These are phyloP conservation scores for Cyberlindnera americana DNA, from an alignment of 805 yeast species.

Conservation along the genomic window DNA sequence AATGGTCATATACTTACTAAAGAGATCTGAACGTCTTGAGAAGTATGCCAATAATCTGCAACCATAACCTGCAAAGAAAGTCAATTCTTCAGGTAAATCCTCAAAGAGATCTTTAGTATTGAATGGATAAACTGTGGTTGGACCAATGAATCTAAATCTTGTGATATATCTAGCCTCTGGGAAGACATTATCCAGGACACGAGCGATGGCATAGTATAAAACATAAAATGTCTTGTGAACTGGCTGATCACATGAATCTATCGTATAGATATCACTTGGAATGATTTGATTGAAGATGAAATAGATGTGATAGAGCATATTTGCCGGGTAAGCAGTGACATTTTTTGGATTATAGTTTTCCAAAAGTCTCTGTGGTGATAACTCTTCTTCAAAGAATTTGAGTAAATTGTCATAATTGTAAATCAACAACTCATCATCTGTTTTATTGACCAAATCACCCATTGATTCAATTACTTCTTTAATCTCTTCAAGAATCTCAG, in stretches of 20 bases:
- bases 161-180: conserved; percentile 24
- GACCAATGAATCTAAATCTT: conserved; percentile 25
- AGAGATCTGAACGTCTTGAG: conserved; percentile 23
- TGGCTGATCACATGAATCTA: conserved; percentile 8
- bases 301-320: conserved; percentile 13
- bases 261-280: conserved; percentile 20
- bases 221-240: conserved; percentile 20
- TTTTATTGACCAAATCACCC: conserved; percentile 3
- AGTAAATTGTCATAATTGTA: conserved; percentile 9
- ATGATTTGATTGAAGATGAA: conserved; percentile 17
- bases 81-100: conserved; percentile 11
- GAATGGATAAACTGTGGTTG: conserved; percentile 22
- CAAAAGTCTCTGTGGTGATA: conserved; percentile 3
- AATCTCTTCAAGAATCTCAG: conserved; percentile 19
- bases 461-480: conserved; percentile 13
- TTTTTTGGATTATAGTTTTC: conserved; percentile 3
- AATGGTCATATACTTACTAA: conserved; percentile 22
- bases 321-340: conserved; percentile 19
- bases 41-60: conserved; percentile 21
- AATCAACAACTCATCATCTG: conserved; percentile 13
- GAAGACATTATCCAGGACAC: conserved; percentile 24
- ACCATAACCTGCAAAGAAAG: conserved; percentile 16
- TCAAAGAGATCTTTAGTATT: conserved; percentile 7
- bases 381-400: conserved; percentile 7
- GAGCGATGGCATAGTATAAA: conserved; percentile 13